Conservation (phyloP, 1,139 yeast species). For the Nadsonia starkeyi-henricii region DNA sequence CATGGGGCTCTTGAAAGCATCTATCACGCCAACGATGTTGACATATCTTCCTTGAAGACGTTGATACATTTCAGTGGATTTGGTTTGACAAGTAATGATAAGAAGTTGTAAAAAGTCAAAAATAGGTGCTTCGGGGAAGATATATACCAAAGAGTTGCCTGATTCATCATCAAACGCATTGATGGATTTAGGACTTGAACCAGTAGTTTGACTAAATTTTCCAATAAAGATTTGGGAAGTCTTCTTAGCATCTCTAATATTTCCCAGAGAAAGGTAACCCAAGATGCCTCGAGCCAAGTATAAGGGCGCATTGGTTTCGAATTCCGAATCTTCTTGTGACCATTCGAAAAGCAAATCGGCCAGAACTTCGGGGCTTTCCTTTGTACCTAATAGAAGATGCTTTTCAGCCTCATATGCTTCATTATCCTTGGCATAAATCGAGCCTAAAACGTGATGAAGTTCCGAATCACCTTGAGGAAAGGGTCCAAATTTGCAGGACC, state of each 20-base stretch:
- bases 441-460: conserved; percentile 62
- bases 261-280: conserved; percentile 53
- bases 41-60: conserved; percentile 44
- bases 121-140: conserved; percentile 26
- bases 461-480: conserved; percentile 59
- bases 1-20: conserved; percentile 21
- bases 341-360: conserved; percentile 44
- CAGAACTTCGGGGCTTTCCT: conserved; percentile 41
- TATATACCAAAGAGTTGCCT: conserved; percentile 12
- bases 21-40: conserved; percentile 31
- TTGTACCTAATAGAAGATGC: conserved; percentile 56
- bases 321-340: conserved; percentile 28
- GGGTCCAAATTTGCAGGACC: conserved; percentile 42
- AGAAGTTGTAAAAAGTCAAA: conserved; percentile 62
- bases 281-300: conserved; percentile 50
- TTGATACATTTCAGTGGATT: conserved; percentile 34
- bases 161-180: conserved; percentile 8
- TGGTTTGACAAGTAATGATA: conserved; percentile 45
- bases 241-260: conserved; percentile 43
- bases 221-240: conserved; percentile 30
- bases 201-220: conserved; percentile 7
- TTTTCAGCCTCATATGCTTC: conserved; percentile 37
- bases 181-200: conserved; percentile 10
- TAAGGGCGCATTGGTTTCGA: conserved; percentile 31
- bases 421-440: conserved; percentile 33